Percentiles rank a stretch among this genome's conserved stretches.
phyloP scores from a whole-genome alignment of 1,284 basidiomycete genomes.

The Apiotrichum gamsii region DNA sequence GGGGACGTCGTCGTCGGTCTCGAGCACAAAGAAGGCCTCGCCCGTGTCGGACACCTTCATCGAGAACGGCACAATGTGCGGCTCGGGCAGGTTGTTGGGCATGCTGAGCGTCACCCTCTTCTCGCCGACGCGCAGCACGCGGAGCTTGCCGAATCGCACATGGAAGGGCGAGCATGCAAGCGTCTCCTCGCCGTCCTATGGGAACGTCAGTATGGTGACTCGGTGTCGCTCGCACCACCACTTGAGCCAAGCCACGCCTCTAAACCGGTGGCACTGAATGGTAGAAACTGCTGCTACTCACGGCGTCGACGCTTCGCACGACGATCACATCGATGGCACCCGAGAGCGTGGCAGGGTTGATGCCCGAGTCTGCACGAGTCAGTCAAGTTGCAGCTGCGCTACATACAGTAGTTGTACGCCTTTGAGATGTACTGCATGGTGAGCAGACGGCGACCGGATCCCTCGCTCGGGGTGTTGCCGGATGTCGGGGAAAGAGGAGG shows the following conservation, averaged over 20 bases:
- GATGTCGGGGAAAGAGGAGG: not conserved
- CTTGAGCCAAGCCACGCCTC: no score
- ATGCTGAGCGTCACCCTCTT: slow-evolving; percentile 85
- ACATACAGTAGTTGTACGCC: slow-evolving; percentile 44
- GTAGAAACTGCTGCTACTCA: no score
- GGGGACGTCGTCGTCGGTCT: slow-evolving; percentile 91
- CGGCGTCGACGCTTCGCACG: slow-evolving; percentile 64
- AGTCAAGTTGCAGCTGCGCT: not conserved
- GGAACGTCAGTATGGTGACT: not conserved
- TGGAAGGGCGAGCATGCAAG: slow-evolving; percentile 94
- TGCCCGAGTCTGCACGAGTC: slow-evolving; percentile 48
- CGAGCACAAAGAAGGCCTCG: slow-evolving; percentile 98
- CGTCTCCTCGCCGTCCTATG: slow-evolving; percentile 51
- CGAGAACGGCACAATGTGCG: slow-evolving; percentile 62
- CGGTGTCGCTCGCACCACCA: no score
- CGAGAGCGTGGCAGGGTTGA: slow-evolving; percentile 89
- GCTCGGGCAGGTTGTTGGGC: slow-evolving; percentile 44
- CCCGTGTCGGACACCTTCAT: slow-evolving; percentile 99
- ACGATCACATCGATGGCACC: slow-evolving; percentile 98
- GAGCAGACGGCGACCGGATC: not conserved
- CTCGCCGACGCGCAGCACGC: slow-evolving; percentile 87
- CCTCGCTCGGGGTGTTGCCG: no score
- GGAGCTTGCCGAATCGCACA: slow-evolving; percentile 96
- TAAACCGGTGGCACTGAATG: no score
- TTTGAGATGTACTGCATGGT: slow-evolving; percentile 45